Evolutionary conservation across 345 rosid genomes (phyloP).

Genomic region (Murraya koenigii): DNA sequence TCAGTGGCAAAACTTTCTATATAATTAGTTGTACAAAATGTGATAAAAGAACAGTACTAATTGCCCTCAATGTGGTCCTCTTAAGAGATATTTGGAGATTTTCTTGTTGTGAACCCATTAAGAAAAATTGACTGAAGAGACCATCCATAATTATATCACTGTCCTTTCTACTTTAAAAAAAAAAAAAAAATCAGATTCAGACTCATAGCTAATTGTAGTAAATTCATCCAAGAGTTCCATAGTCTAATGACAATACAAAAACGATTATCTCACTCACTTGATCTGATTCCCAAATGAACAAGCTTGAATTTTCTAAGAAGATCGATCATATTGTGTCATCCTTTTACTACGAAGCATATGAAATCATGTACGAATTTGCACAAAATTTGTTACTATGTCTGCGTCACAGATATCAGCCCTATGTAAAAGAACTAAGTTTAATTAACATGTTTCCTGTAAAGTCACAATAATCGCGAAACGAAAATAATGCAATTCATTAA

Average conservation of each 20-base stretch:
- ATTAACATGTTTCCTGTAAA: too few species aligned
- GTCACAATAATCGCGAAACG: too few species aligned
- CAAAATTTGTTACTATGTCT: background rate
- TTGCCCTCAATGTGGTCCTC: slow-evolving; percentile 30
- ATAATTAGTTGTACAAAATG: too few species aligned
- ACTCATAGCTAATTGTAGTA: slow-evolving; percentile 17
- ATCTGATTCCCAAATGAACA: background rate
- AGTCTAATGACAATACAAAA: background rate
- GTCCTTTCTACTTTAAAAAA: background rate
- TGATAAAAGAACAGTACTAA: background rate
- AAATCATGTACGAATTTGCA: background rate
- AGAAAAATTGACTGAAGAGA: background rate
- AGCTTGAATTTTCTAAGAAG: background rate
- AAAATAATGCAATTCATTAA: too few species aligned
- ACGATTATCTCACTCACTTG: background rate
- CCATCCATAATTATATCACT: background rate
- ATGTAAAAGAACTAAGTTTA: too few species aligned
- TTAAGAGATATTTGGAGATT: slow-evolving; percentile 22
- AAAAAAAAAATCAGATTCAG: background rate
- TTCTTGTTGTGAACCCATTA: slow-evolving; percentile 20
- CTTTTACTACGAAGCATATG: background rate
- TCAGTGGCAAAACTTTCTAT: background rate
- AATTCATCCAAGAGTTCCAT: background rate
- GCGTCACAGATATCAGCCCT: background rate
- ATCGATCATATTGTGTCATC: slow-evolving; percentile 5